Percentiles rank a stretch among this genome's conserved stretches.
These are phyloP conservation scores for Alternaria infectoria DNA, from an alignment of 2,329 filamentous ascomycete genomes.

Conservation along the genomic window DNA sequence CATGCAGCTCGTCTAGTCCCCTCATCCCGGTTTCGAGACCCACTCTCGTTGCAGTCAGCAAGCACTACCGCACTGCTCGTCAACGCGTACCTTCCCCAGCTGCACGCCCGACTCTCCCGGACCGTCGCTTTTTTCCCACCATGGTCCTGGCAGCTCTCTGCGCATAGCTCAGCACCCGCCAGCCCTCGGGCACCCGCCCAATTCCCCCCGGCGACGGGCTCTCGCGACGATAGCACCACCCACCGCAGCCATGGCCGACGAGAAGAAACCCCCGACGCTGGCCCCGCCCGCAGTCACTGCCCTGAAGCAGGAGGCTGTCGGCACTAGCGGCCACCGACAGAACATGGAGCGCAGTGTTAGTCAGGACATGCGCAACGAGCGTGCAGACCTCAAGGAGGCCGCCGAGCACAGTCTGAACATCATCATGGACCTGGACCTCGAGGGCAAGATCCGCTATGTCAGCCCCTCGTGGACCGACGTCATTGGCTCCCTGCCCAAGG, in stretches of 20 bases:
- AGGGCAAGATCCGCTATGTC: constrained; percentile 92
- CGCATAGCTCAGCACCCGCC: constrained; percentile 38
- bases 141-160: constrained; percentile 41
- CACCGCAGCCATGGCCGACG: constrained; percentile 31
- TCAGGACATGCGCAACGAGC: constrained; percentile 89
- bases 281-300: constrained; percentile 53
- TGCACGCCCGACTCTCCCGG: constrained; percentile 8
- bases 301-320: constrained; percentile 49
- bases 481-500: constrained; percentile 77
- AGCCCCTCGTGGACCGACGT: constrained; percentile 96
- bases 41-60: constrained; percentile 14
- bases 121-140: constrained; percentile 23
- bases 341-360: constrained; percentile 71
- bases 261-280: constrained; percentile 41
- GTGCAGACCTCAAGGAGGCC: constrained; percentile 91
- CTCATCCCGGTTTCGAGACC: constrained; percentile 6
- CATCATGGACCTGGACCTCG: constrained; percentile 90
- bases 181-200: constrained; percentile 38
- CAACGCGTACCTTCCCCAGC: constrained; percentile 7
- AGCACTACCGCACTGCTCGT: constrained; percentile 9
- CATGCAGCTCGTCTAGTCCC: constrained; percentile 35
- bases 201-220: constrained; percentile 15
- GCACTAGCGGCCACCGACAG: constrained; percentile 32
- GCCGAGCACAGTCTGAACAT: constrained; percentile 96
- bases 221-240: constrained; percentile 16